A percentile compares a stretch with the other conserved stretches of the same genome.
phyloP scores from a whole-genome alignment of 352 stramenopile species.

The Phytophthora uliginosa region DNA sequence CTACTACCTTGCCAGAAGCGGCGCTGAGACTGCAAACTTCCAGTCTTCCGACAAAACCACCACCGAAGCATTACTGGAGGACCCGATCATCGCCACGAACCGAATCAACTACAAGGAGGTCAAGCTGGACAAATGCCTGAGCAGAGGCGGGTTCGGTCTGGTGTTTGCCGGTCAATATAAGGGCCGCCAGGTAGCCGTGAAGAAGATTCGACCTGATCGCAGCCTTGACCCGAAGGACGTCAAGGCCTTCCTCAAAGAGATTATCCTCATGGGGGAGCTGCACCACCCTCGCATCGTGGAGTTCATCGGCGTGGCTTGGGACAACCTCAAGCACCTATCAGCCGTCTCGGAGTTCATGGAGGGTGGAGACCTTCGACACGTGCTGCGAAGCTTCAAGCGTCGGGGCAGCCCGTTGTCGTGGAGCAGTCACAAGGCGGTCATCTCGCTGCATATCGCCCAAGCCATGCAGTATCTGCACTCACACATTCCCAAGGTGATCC shows the following conservation, averaged over 20 bases:
- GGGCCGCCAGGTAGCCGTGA: slow-evolving; percentile 48
- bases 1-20: slow-evolving; percentile 36
- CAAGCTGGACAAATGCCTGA: slow-evolving; percentile 49
- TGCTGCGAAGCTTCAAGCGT: slow-evolving; percentile 47
- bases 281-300: slow-evolving; percentile 51
- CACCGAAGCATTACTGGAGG: slow-evolving; percentile 41
- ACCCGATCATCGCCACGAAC: slow-evolving; percentile 55
- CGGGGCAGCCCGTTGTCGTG: slow-evolving; percentile 41
- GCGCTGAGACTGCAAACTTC: slow-evolving; percentile 35
- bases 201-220: slow-evolving; percentile 49
- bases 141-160: slow-evolving; percentile 52
- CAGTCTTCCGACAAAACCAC: slow-evolving; percentile 34
- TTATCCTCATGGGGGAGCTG: slow-evolving; percentile 51
- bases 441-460: slow-evolving; percentile 59
- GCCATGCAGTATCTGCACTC: slow-evolving; percentile 60
- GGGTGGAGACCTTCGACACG: slow-evolving; percentile 49
- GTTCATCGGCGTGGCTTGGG: slow-evolving; percentile 59
- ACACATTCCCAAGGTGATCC: slow-evolving; percentile 50
- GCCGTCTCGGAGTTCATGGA: slow-evolving; percentile 63
- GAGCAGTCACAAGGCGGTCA: slow-evolving; percentile 46
- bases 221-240: slow-evolving; percentile 43
- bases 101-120: slow-evolving; percentile 58
- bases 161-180: slow-evolving; percentile 53
- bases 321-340: slow-evolving; percentile 49
- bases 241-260: slow-evolving; percentile 52